These are phyloP conservation scores for Penicillium turbatum DNA, from an alignment of 495 filamentous ascomycete genomes.

Conservation along the genomic window DNA sequence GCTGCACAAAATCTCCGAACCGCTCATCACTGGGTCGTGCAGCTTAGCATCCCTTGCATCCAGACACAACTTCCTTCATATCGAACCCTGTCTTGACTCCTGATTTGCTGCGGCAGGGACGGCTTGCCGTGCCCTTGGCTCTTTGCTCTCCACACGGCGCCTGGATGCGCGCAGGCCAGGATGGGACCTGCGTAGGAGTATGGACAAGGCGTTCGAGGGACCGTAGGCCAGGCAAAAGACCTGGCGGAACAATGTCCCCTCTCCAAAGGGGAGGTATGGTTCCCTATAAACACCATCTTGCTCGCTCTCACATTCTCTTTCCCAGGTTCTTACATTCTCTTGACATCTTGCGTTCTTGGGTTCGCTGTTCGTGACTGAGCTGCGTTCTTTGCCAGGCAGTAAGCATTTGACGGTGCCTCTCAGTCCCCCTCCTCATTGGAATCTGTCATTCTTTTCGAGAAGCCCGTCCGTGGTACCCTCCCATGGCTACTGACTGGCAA, in stretches of 20 bases:
- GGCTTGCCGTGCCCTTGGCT: slow-evolving; percentile 23
- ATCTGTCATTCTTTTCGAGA: slow-evolving; percentile 53
- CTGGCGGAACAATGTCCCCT: slow-evolving; percentile 39
- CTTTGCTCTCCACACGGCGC: slow-evolving; percentile 22
- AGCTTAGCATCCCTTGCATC: slow-evolving; percentile 42
- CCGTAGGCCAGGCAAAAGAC: slow-evolving; percentile 34
- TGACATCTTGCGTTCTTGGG: slow-evolving; percentile 39
- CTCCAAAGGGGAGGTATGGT: slow-evolving; percentile 35
- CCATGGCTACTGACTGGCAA: slow-evolving; percentile 50
- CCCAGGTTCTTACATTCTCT: slow-evolving; percentile 49
- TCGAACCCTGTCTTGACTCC: slow-evolving; percentile 37
- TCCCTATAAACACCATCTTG: slow-evolving; percentile 49
- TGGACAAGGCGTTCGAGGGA: slow-evolving; percentile 42
- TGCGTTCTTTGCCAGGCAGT: slow-evolving; percentile 44
- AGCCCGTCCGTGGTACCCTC: slow-evolving; percentile 41
- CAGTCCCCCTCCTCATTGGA: slow-evolving; percentile 35
- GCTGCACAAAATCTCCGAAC: slow-evolving; percentile 42
- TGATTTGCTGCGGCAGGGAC: slow-evolving; percentile 44
- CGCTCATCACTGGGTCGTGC: slow-evolving; percentile 40
- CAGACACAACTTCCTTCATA: slow-evolving; percentile 26
- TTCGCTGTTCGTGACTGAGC: slow-evolving; percentile 36
- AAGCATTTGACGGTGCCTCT: slow-evolving; percentile 41
- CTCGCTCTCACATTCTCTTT: slow-evolving; percentile 57
- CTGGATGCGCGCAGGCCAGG: slow-evolving; percentile 35
- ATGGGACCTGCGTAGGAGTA: slow-evolving; percentile 32